These are phyloP conservation scores for Epipyxis sp. DNA, from an alignment of 108 stramenopile species.

Conservation along the genomic window DNA sequence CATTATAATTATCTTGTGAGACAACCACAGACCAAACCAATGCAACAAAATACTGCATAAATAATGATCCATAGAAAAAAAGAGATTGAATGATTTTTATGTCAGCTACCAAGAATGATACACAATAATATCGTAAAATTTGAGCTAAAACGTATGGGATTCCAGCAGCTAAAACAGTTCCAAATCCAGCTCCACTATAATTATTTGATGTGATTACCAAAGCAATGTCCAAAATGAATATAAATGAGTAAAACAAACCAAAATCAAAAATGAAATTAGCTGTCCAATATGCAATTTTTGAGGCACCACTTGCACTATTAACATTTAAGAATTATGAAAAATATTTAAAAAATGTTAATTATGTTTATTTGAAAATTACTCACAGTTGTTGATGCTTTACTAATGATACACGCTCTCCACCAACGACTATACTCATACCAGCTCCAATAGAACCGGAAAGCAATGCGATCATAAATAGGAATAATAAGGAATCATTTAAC, in stretches of 20 bases:
- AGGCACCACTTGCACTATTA: slow-evolving; percentile 26
- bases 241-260: not conserved
- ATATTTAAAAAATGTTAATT: not conserved
- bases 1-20: not conserved
- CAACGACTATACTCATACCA: slow-evolving; percentile 18
- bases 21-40: not conserved
- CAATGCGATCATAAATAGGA: not conserved
- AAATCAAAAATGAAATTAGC: slow-evolving; percentile 30
- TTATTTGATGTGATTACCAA: not conserved
- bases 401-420: slow-evolving; percentile 25
- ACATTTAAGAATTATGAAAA: not conserved
- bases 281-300: slow-evolving; percentile 22
- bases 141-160: not conserved
- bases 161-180: not conserved
- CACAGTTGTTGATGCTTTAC: slow-evolving; percentile 36
- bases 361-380: not conserved
- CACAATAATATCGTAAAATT: slow-evolving; percentile 18
- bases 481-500: slow-evolving; percentile 5
- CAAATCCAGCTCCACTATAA: not conserved
- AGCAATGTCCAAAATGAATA: not conserved
- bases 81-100: slow-evolving; percentile 7
- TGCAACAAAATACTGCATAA: not conserved
- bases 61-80: slow-evolving; percentile 31
- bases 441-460: slow-evolving; percentile 20
- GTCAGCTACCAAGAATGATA: slow-evolving; percentile 22